These are phyloP conservation scores for Aspergillus sergii DNA, from an alignment of 2,329 filamentous ascomycete genomes.

Conservation along the genomic window DNA sequence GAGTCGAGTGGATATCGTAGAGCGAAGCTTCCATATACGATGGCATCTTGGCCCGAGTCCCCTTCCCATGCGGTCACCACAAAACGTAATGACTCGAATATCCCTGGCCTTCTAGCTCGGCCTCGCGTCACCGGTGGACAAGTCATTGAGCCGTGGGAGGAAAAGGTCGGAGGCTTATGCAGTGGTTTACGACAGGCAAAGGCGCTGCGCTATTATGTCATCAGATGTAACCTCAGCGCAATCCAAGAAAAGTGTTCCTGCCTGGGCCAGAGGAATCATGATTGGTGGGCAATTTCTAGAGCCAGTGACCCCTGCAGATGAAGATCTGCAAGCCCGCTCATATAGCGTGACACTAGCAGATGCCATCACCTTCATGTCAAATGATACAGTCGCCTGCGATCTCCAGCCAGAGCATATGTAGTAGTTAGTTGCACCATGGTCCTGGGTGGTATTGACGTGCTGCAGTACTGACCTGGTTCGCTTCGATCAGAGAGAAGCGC, in stretches of 20 bases:
- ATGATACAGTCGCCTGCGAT: neutral
- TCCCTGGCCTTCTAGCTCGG: too few species aligned
- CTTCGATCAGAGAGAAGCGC: neutral
- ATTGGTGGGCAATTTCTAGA: neutral
- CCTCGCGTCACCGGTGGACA: too few species aligned
- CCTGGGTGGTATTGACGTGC: neutral
- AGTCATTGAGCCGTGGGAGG: neutral
- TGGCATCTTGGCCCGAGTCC: too few species aligned
- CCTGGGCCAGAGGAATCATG: neutral
- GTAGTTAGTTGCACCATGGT: too few species aligned
- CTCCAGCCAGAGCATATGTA: too few species aligned
- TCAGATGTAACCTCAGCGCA: neutral
- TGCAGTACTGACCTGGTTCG: neutral
- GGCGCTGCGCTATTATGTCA: neutral
- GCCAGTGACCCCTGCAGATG: neutral
- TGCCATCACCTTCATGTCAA: neutral
- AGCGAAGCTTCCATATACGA: too few species aligned
- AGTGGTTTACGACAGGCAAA: neutral
- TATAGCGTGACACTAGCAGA: neutral
- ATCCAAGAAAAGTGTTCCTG: neutral
- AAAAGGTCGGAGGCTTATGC: neutral
- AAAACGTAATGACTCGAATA: too few species aligned
- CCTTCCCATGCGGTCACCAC: too few species aligned
- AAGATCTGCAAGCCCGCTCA: neutral
- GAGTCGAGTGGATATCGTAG: too few species aligned